A percentile compares a stretch with the other conserved stretches of the same genome.
Conservation (phyloP, 2,329 filamentous ascomycete species). For the Acephala macrosclerotiorum region DNA sequence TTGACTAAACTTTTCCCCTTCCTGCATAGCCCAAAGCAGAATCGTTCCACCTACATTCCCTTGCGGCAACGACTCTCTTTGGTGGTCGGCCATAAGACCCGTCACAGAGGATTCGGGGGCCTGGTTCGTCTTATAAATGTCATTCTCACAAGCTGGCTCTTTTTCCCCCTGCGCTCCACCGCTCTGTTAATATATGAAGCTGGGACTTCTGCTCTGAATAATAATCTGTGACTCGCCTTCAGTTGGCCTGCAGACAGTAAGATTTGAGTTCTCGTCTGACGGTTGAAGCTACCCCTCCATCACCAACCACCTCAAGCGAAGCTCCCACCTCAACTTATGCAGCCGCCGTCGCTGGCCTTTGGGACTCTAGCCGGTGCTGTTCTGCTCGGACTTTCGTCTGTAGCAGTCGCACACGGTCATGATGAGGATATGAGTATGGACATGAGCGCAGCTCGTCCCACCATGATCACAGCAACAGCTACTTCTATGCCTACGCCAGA, state of each 20-base stretch:
- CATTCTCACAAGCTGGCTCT: background rate
- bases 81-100: background rate
- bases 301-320: background rate
- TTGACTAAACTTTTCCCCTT: conserved; percentile 3
- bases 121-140: conserved; percentile 1
- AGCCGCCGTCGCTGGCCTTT: conserved; percentile 13
- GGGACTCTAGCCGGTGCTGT: conserved; percentile 22
- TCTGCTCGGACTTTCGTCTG: conserved; percentile 31
- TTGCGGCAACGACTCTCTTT: background rate
- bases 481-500: conserved; percentile 37
- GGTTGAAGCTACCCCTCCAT: background rate
- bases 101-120: background rate
- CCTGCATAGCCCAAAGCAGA: background rate
- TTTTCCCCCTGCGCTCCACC: conserved; percentile 2
- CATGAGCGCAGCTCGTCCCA: conserved; percentile 23
- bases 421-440: conserved; percentile 46
- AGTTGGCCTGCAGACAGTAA: background rate
- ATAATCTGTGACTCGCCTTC: background rate
- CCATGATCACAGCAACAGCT: conserved; percentile 14
- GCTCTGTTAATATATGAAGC: background rate
- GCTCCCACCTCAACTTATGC: conserved; percentile 26
- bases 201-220: background rate
- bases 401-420: conserved; percentile 34
- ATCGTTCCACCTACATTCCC: background rate
- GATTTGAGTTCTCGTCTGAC: background rate